Evolutionary conservation across 441 rosid genomes (phyloP), one percentile per base, ranked within the genome.

Genomic region (Adansonia rubrostipa): DNA sequence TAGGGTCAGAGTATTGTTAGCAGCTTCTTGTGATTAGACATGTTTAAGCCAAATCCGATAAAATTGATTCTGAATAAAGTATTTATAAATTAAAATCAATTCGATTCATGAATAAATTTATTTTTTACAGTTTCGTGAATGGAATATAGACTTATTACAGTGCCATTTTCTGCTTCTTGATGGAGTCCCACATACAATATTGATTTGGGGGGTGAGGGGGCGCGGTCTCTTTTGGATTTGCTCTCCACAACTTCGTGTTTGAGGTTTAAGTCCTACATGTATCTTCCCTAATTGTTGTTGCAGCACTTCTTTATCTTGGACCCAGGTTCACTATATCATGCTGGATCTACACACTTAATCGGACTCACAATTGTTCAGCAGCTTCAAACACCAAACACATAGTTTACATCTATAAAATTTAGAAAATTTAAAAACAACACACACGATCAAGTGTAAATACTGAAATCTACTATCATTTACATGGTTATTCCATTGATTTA

Each of bases 21-120:
- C 85, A 75, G 82, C 54, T 77, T 77, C 53, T 82, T 69, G 77
- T 51, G 80, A 75, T 50, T 78, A 75, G 72, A 76, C 47, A 73
- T 78, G 75, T 77, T 36, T 36, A 36, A 36, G 40, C 40, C 40
- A 36, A 36, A 36, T 36, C 4, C 40, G 5, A 36, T 36, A 36
- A 36, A 36, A 3, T 36, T 36, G 5, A 36, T 36, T 3, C 4
- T 36, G 5, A 36, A 0, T 36, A 36, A 36, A 36, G 5, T 36
- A 36, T 36, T 36, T 36, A 36, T 36, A 36, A 36, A 36, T 36
- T 36, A 36, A 36, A 36, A 36, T 36, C 40, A 36, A 36, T 36
- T 36, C 40, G 40, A 36, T 36, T 36, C 5, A 36, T 36, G 5
- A 36, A 36, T 4, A 36, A 36, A 36, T 36, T 36, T 54, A 17